Base-by-base conservation (phyloP, 2,329 filamentous ascomycete genomes). In the Drechslerella coelobrocha region DNA sequence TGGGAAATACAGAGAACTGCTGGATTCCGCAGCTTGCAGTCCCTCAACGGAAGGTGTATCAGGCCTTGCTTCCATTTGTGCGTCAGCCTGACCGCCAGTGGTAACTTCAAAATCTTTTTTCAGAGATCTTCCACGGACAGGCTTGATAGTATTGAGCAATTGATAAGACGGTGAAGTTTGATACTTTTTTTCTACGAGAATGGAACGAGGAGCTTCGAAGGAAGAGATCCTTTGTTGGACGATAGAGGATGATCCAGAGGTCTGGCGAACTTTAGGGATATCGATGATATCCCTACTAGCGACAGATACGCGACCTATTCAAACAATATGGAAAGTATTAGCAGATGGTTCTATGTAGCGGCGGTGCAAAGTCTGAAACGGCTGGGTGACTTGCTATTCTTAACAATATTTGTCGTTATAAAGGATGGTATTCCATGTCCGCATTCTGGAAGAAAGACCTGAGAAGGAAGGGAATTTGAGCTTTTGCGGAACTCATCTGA, bases 161-260 rank as follows among this genome's bases (percentile, higher is more conserved):
- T 69, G 51, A 21, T 69, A 69, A 0, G 65, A 69, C 17, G 57
- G 65, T 39, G 65, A 69, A 9, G 57, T 62, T 53, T 62, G 65
- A 31, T 61, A 62, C 24, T 47, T 69, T 43, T 69, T 69, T 39
- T 69, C 65, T 2, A 62, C 52, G 17, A 24, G 34, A 10, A 52
- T 24, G 2, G 43, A 37, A 24, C 57, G 43, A 12, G 65, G 65
- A 4, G 57, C 24, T 50, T 69, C 65, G 17, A 69, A 69, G 14
- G 65, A 69, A 9, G 65, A 69, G 23, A 69, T 62, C 26, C 65
- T 69, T 41, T 69, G 57, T 29, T 54, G 51, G 4, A 69, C 65
- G 23, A 68, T 37, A 2, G 63, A 68, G 14, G 55, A 68, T 17
- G 61, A 54, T 6, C 12, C 56, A 26, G 63, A 68, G n/a, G 27